Evolutionary conservation across 2,329 filamentous ascomycete species (phyloP).

Genomic region (Aspergillus terreus): DNA sequence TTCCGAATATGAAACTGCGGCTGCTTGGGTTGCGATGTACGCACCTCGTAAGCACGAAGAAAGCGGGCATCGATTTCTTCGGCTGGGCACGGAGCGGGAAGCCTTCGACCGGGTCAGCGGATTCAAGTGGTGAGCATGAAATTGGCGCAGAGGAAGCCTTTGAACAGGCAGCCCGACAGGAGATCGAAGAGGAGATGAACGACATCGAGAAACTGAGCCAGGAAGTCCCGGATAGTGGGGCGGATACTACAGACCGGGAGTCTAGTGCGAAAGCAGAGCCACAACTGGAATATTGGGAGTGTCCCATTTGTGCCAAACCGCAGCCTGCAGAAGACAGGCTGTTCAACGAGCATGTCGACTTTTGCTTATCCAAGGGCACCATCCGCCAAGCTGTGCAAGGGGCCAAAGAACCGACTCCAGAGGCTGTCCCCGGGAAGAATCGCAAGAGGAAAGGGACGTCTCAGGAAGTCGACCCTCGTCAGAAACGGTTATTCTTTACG

Average conservation of each 20-base stretch:
- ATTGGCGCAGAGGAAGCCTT: conserved; percentile 66
- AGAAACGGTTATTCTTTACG: conserved; percentile 34
- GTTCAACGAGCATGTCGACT: conserved; percentile 91
- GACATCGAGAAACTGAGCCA: conserved; percentile 62
- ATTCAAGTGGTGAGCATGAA: conserved; percentile 55
- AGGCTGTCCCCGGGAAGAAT: conserved; percentile 8
- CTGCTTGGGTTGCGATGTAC: conserved; percentile 89
- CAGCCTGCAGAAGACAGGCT: conserved; percentile 69
- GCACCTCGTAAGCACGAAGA: conserved; percentile 81
- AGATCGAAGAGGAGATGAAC: conserved; percentile 58
- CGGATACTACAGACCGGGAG: conserved; percentile 23
- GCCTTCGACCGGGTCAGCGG: conserved; percentile 10
- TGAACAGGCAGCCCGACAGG: conserved; percentile 58
- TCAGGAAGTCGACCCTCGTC: conserved; percentile 24
- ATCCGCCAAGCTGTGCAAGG: conserved; percentile 77
- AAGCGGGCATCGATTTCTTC: conserved; percentile 76
- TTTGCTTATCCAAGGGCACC: conserved; percentile 78
- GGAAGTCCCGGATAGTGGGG: conserved; percentile 33
- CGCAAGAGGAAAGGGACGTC: conserved; percentile 35
- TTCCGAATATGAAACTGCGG: conserved; percentile 72
- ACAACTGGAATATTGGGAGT: conserved; percentile 66
- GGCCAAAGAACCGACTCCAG: conserved; percentile 21
- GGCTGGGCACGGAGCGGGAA: conserved; percentile 42
- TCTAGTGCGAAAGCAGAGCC: conserved; percentile 4
- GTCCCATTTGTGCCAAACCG: conserved; percentile 78